Evolutionary conservation across 2,329 filamentous ascomycete genomes (phyloP), one percentile per base, ranked within the genome.

Genomic region (Arthrobotrys pseudoclavata): DNA sequence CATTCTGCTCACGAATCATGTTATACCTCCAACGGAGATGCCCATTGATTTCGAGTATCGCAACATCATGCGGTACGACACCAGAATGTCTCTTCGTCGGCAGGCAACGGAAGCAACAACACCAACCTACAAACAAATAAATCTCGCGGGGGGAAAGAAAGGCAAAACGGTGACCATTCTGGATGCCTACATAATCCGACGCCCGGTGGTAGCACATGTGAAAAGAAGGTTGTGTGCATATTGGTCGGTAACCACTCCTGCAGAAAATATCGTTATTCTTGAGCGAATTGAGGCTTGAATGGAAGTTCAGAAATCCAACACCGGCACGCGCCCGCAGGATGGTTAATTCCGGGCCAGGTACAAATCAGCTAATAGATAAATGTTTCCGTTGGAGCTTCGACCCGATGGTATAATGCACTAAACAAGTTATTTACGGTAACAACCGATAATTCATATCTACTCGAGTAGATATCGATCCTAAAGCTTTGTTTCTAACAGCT

Each of bases 171-270:
- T 24, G 20, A 18, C 18, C 37, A 55, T 47, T 40, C 18, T 50
- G 71, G 66, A 31, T 66, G 72, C 50, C 60, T 76, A 66, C 72
- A 70, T 76, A 53, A 76, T 70, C 52, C 72, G 72, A 76, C 64
- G 66, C 72, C 31, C 24, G 48, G 22, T 50, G 31, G 66, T 70
- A 50, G 45, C 60, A 76, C 72, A 52, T 31, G 24, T 67, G 55
- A 50, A 72, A 72, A 64, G 60, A 72, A 72, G 69, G 69, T 66
- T 72, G 69, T 57, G 57, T 64, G 69, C 60, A 64, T 64, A 48
- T 57, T 66, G 69, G 47, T 24, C 13, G 20, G 47, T 47, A 63
- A 22, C 55, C 31, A 26, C 24, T 60, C 34, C 57, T 63, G 69
- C 69, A 57, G 40, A 64, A 22, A 55, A 31, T 57, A 60, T 60